These are phyloP conservation scores for Elsinoe fawcettii DNA, from an alignment of 2,329 filamentous ascomycete species.

Conservation along the genomic window DNA sequence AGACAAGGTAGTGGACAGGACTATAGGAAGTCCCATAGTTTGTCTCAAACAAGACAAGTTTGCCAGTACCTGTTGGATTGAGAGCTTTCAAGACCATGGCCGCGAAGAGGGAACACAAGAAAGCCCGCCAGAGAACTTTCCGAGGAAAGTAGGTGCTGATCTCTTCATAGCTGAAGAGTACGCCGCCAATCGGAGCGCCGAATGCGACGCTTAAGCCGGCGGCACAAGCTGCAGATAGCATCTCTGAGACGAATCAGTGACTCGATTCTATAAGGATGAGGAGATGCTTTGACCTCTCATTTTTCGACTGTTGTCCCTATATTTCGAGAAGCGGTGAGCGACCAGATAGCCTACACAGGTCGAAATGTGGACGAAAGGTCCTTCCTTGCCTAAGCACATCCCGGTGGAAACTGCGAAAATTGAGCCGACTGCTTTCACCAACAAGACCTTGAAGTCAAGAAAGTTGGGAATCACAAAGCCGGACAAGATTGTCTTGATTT, in stretches of 20 bases:
- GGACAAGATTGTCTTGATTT: constrained; percentile 55
- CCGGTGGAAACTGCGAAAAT: constrained; percentile 52
- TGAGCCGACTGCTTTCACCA: constrained; percentile 52
- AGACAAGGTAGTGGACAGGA: constrained; percentile 49
- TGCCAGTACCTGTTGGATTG: constrained; percentile 54
- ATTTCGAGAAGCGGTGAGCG: constrained; percentile 47
- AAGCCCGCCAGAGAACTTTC: constrained; percentile 52
- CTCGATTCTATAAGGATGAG: too few relatives aligned
- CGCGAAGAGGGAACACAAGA: constrained; percentile 50
- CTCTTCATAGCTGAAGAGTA: constrained; percentile 54
- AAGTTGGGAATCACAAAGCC: constrained; percentile 55
- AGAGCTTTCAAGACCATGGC: constrained; percentile 49
- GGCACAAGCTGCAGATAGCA: constrained; percentile 51
- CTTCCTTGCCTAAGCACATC: constrained; percentile 56
- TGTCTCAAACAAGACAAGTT: constrained; percentile 54
- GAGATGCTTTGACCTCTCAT: constrained; percentile 32
- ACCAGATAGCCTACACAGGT: constrained; percentile 51
- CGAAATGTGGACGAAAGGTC: constrained; percentile 54
- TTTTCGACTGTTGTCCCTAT: constrained; percentile 50
- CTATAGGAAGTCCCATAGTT: constrained; percentile 51
- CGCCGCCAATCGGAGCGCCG: constrained; percentile 54
- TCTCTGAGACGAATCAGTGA: constrained; percentile 30
- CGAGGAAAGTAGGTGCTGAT: constrained; percentile 54
- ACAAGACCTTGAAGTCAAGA: constrained; percentile 47
- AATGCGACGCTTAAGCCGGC: constrained; percentile 54